Base-by-base conservation (phyloP, 2,329 filamentous ascomycete species). In the Beauveria brongniartii region DNA sequence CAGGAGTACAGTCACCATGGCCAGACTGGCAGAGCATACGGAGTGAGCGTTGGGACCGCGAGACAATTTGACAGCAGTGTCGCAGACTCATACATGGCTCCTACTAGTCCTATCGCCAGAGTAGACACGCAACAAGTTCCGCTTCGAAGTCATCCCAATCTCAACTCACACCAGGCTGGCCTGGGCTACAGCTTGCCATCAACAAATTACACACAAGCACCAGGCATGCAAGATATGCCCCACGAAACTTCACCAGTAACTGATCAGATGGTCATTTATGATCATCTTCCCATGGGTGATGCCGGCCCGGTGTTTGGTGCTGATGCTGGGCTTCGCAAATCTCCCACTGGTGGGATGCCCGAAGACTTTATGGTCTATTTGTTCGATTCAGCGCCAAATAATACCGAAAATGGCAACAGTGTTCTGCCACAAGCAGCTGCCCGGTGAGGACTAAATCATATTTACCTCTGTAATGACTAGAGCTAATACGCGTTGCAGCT, bases 331-430 rank as follows among this genome's bases (percentile, higher is more conserved):
- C 68, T 84, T 46, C 92, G 90, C 67, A 90, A 93, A 61, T 96
- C 92, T 3, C 92, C 93, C 0, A 93, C 93, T 70, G 81, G 82
- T 4, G 87, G 89, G 9, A 89, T 95, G 77, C 88, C 90, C 0
- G 91, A 95, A 69, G 91, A 96, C 69, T 94, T 94, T 68, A 87
- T 92, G 65, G 87, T 88, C 5, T 96, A 89, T 79, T 74, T 95
- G 28, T 95, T 95, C 74, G 92, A 89, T 69, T 71, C 72, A 74
- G 14, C 78, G 78, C 5, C 82, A 83, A 8, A 76, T 84, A 66
- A 40, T 40, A 8, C 40, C 3, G 26, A 16, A 2, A 24, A 12
- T 26, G 56, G 37, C 18, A 41, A 20, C n/a, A 14, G 26, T 5
- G 53, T 83, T 63, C 72, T 80, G 62, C 76, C 79, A 24, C 63